Percentiles rank a stretch among this genome's conserved stretches.
These are phyloP conservation scores for Heritiera fomes DNA, from an alignment of 345 rosid genomes.

Conservation along the genomic window DNA sequence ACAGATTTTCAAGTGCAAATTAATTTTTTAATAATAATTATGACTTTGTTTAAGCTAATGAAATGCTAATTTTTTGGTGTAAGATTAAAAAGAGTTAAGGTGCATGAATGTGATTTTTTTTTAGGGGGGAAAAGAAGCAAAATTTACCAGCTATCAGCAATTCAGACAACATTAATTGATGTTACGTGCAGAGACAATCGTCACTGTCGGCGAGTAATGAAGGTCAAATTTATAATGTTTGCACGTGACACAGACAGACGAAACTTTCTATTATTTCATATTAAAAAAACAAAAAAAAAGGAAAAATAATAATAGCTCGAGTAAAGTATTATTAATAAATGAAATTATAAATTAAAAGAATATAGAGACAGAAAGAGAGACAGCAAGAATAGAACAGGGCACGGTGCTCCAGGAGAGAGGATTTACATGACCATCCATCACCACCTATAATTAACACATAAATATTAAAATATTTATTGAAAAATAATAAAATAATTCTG, in stretches of 20 bases:
- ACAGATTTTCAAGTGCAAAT: too few relatives aligned
- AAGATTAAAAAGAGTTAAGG: too few relatives aligned
- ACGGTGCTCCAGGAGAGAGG: conserved; percentile 52
- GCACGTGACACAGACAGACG: conserved; percentile 30
- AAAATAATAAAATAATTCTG: too few relatives aligned
- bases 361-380: conserved; percentile 4
- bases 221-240: background rate
- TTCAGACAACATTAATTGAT: background rate
- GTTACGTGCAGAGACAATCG: conserved; percentile 26
- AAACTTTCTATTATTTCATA: background rate
- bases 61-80: too few relatives aligned
- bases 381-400: conserved; percentile 14
- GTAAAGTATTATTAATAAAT: background rate
- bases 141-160: background rate
- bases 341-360: background rate
- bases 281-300: background rate
- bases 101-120: too few relatives aligned
- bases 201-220: conserved; percentile 40
- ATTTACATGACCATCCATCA: background rate
- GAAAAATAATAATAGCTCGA: background rate
- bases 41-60: too few relatives aligned
- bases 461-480: background rate
- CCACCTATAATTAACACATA: background rate
- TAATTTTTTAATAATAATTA: too few relatives aligned
- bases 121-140: too few relatives aligned